Conservation (phyloP, 768 basidiomycete species). For the Kwoniella botswanensis region DNA sequence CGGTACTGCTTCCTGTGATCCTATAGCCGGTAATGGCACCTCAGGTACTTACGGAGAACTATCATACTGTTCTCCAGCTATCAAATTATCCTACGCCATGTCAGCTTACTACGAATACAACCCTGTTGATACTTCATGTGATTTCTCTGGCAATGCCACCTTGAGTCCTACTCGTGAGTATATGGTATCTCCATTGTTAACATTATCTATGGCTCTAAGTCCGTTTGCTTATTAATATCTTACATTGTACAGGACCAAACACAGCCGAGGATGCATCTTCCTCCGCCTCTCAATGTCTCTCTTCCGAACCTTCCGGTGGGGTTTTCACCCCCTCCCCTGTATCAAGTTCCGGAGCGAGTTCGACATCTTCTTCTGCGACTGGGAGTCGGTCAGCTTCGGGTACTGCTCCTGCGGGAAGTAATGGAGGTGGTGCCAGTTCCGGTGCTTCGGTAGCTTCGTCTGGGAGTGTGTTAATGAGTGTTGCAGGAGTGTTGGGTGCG, state of each 20-base stretch:
- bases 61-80: conserved; percentile 78
- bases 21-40: conserved; percentile 74
- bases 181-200: neutral
- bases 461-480: neutral
- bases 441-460: neutral
- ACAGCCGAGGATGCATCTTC: conserved; percentile 54
- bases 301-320: conserved; percentile 49
- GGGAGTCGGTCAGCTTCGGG: conserved; percentile 2
- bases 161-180: conserved; percentile 59
- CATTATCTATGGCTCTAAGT: neutral
- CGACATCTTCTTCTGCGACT: conserved; percentile 4
- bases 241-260: conserved; percentile 47
- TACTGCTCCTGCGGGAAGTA: neutral
- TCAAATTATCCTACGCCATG: conserved; percentile 83
- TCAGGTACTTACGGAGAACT: conserved; percentile 77
- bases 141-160: conserved; percentile 83
- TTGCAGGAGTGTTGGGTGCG: conserved; percentile 2
- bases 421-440: neutral
- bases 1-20: conserved; percentile 67
- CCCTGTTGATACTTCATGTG: conserved; percentile 69
- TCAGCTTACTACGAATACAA: conserved; percentile 75
- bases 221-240: neutral
- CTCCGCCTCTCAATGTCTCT: conserved; percentile 51
- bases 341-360: conserved; percentile 1
- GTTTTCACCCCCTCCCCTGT: conserved; percentile 43